phyloP scores from a whole-genome alignment of 1,284 basidiomycete genomes.

The Ustilago sp. region DNA sequence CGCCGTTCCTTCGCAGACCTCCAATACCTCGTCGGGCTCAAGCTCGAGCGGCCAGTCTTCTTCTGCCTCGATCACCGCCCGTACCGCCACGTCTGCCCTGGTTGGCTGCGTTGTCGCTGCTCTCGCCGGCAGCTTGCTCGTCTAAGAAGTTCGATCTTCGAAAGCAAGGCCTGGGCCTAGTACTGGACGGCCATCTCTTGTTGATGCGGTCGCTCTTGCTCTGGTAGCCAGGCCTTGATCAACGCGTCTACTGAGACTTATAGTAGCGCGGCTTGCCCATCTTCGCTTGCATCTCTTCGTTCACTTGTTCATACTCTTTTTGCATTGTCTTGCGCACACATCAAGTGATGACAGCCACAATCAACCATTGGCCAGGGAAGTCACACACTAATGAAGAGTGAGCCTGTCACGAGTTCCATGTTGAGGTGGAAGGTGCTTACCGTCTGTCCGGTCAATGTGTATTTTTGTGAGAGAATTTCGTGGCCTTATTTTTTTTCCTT shows the following conservation, averaged over 20 bases:
- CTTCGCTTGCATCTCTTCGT: constrained; percentile 8
- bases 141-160: constrained; percentile 9
- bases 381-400: not conserved
- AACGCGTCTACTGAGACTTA: not conserved
- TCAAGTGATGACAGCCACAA: constrained; percentile 8
- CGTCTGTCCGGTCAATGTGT: not conserved
- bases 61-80: constrained; percentile 22
- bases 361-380: constrained; percentile 9
- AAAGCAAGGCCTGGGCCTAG: not conserved
- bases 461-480: not conserved
- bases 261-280: not conserved
- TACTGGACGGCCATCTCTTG: not conserved
- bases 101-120: constrained; percentile 40
- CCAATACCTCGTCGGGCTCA: constrained; percentile 15
- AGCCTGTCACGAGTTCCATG: not conserved
- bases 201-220: not conserved
- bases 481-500: not conserved
- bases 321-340: constrained; percentile 5
- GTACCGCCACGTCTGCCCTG: constrained; percentile 36
- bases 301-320: constrained; percentile 1
- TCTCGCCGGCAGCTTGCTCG: constrained; percentile 30
- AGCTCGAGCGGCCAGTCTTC: constrained; percentile 28
- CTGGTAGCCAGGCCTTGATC: not conserved
- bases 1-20: constrained; percentile 17
- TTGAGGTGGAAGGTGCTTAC: too few species aligned